These are phyloP conservation scores for Hepatocystis sp. DNA, from an alignment of 169 alveolate genomes.

Conservation along the genomic window DNA sequence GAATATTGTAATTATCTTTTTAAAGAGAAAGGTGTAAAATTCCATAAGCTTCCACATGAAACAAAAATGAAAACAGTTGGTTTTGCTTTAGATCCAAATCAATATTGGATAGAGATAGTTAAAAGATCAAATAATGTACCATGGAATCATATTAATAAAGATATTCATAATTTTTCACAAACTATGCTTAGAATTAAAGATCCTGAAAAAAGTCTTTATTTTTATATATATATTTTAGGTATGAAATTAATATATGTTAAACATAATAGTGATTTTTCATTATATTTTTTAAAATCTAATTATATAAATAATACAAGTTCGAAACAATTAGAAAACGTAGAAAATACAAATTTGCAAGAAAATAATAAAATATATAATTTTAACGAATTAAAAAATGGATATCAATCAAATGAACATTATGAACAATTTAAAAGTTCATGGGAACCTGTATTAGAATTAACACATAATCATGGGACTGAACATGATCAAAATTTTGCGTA, in stretches of 20 bases:
- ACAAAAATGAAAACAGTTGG: constrained; percentile 84
- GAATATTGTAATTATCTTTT: constrained; percentile 43
- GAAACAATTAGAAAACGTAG: not conserved
- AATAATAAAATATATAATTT: constrained; percentile 11
- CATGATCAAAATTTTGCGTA: constrained; percentile 71
- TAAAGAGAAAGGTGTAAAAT: constrained; percentile 74
- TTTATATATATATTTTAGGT: constrained; percentile 77
- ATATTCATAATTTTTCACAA: constrained; percentile 80
- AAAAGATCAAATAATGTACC: constrained; percentile 74
- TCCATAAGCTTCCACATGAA: constrained; percentile 85
- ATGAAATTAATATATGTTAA: constrained; percentile 77
- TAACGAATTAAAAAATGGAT: constrained; percentile 19
- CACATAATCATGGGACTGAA: constrained; percentile 86
- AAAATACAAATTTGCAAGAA: not conserved
- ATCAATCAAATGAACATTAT: constrained; percentile 73
- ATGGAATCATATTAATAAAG: constrained; percentile 56
- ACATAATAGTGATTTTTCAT: constrained; percentile 37
- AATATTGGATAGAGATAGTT: constrained; percentile 85
- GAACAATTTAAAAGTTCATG: constrained; percentile 73
- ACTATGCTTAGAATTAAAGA: constrained; percentile 85
- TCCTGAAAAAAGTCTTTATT: constrained; percentile 77
- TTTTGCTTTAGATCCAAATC: constrained; percentile 86
- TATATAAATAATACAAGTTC: constrained; percentile 4
- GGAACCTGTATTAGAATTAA: constrained; percentile 82
- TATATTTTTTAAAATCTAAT: constrained; percentile 59